Evolutionary conservation across 2,329 filamentous ascomycete species (phyloP).

Genomic region (Diaporthe citriasiana): DNA sequence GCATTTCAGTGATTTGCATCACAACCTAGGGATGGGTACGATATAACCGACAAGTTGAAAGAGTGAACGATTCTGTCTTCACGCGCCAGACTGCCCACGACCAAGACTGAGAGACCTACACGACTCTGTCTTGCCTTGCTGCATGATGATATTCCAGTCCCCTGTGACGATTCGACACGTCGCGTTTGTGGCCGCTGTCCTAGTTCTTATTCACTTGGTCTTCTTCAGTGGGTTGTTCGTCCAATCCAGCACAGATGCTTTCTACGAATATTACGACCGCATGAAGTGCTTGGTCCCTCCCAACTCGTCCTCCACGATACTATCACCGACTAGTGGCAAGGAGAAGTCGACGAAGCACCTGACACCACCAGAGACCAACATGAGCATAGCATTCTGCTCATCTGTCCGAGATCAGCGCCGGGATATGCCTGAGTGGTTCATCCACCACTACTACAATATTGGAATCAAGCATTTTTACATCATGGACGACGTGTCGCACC

Average conservation of each 20-base stretch:
- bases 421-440: slow-evolving; percentile 43
- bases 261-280: slow-evolving; percentile 20
- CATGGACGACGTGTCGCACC: slow-evolving; percentile 43
- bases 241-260: not conserved
- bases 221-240: slow-evolving; percentile 10
- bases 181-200: not conserved
- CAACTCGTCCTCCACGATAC: not conserved
- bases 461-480: slow-evolving; percentile 43
- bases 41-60: not conserved
- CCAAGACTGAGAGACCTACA: too few species aligned
- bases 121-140: not conserved
- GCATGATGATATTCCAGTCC: slow-evolving; percentile 6
- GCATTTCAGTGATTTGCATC: not conserved
- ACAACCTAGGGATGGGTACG: not conserved
- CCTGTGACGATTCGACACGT: slow-evolving; percentile 11
- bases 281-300: slow-evolving; percentile 14
- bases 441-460: slow-evolving; percentile 44
- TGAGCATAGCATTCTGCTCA: slow-evolving; percentile 33
- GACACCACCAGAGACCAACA: not conserved
- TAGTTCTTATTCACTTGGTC: slow-evolving; percentile 4
- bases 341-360: not conserved
- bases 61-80: not conserved
- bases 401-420: slow-evolving; percentile 40
- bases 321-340: not conserved
- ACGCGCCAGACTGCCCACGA: not conserved